Evolutionary conservation across 164 flowering plant genomes (phyloP).

Genomic region (Stephania yunnanensis): DNA sequence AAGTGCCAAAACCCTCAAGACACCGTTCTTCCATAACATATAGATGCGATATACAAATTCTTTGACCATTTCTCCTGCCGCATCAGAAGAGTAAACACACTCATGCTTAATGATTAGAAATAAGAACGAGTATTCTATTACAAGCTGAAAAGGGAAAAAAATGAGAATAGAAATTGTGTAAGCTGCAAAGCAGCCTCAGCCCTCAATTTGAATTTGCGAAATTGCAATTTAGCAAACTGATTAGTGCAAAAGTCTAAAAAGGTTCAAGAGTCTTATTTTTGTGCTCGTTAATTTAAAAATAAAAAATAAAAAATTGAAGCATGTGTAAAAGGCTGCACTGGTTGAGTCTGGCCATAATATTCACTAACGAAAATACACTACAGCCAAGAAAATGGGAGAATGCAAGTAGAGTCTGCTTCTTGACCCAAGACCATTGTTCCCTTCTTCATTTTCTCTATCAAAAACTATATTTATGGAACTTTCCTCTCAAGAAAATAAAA

Average conservation of each 20-base stretch:
- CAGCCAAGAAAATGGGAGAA: background rate
- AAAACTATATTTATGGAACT: background rate
- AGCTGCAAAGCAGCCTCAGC: background rate
- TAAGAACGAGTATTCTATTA: background rate
- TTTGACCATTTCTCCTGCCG: slow-evolving; percentile 58
- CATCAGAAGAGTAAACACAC: background rate
- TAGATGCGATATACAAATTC: slow-evolving; percentile 40
- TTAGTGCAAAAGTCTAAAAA: background rate
- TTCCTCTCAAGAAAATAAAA: too few species aligned
- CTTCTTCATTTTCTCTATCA: background rate
- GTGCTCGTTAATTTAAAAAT: background rate
- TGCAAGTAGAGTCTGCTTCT: background rate
- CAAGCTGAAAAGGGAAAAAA: background rate
- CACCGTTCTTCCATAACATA: slow-evolving; percentile 50
- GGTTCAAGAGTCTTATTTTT: background rate
- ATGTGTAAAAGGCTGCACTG: background rate
- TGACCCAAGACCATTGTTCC: background rate
- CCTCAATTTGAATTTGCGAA: background rate
- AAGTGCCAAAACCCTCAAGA: slow-evolving; percentile 22
- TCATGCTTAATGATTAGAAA: background rate
- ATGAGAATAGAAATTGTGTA: background rate
- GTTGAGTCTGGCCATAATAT: background rate
- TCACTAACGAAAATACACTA: background rate
- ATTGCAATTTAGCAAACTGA: background rate
- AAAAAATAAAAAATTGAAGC: too few species aligned